Evolutionary conservation across 2,329 filamentous ascomycete species (phyloP).

Genomic region (Cadophora malorum): DNA sequence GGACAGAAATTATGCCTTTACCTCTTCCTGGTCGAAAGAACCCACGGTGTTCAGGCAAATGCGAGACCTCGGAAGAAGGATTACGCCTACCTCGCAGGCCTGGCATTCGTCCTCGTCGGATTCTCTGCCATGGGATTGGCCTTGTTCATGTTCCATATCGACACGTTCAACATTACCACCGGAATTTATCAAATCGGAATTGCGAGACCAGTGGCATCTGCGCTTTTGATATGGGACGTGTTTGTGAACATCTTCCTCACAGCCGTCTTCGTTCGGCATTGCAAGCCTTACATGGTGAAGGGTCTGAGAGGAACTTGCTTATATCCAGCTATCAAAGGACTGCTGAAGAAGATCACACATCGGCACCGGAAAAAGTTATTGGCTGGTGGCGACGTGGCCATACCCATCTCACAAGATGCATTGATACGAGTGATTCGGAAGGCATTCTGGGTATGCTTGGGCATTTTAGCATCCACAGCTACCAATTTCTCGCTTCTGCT

Average conservation of each 20-base stretch:
- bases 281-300: conserved; percentile 15
- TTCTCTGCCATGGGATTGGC: conserved; percentile 9
- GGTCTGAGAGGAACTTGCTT: conserved; percentile 17
- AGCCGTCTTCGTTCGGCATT: conserved; percentile 20
- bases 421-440: conserved; percentile 24
- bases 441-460: conserved; percentile 21
- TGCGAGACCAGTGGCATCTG: not conserved
- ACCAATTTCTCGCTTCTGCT: conserved; percentile 23
- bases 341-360: conserved; percentile 9
- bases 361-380: not conserved
- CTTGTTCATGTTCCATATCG: conserved; percentile 12
- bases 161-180: not conserved
- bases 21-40: conserved; percentile 27
- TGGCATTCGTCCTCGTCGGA: conserved; percentile 11
- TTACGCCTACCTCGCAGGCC: conserved; percentile 20
- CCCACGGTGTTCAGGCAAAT: conserved; percentile 19
- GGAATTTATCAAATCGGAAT: conserved; percentile 15
- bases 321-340: not conserved
- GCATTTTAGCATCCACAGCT: conserved; percentile 18
- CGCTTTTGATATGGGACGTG: conserved; percentile 21
- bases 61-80: conserved; percentile 7
- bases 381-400: not conserved
- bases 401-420: conserved; percentile 16
- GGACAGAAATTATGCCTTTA: conserved; percentile 25
- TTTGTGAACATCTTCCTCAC: conserved; percentile 24